Percentiles rank a stretch among this genome's conserved stretches.
These are phyloP conservation scores for Didymella glomerata DNA, from an alignment of 2,329 filamentous ascomycete species.

Conservation along the genomic window DNA sequence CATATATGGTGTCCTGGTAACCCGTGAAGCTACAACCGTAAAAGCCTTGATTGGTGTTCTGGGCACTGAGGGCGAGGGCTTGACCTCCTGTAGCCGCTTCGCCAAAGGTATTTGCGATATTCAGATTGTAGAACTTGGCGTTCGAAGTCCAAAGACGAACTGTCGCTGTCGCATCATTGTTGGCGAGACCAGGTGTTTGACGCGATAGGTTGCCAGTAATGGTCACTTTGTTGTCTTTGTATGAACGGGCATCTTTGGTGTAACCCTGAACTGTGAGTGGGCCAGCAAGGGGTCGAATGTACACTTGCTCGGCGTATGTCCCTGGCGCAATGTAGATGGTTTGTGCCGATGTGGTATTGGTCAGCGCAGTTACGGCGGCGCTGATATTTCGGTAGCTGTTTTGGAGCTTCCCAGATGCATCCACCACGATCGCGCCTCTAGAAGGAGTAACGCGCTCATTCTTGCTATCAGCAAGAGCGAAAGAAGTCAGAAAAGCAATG, in stretches of 20 bases:
- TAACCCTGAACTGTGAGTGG: conserved; percentile 65
- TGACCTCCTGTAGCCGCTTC: conserved; percentile 36
- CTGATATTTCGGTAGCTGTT: conserved; percentile 30
- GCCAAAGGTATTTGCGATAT: conserved; percentile 57
- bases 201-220: conserved; percentile 54
- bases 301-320: conserved; percentile 66
- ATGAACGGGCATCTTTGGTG: conserved; percentile 60
- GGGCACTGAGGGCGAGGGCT: conserved; percentile 61
- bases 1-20: conserved; percentile 61
- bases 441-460: conserved; percentile 23
- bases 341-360: conserved; percentile 23
- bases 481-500: not conserved
- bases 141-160: conserved; percentile 56
- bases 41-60: conserved; percentile 60
- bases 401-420: conserved; percentile 24
- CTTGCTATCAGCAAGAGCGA: conserved; percentile 17
- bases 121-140: conserved; percentile 67
- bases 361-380: conserved; percentile 25
- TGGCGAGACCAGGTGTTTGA: conserved; percentile 30
- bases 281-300: conserved; percentile 56
- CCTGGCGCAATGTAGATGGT: conserved; percentile 67
- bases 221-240: conserved; percentile 65
- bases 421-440: conserved; percentile 30
- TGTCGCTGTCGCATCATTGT: conserved; percentile 62
- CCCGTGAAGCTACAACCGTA: conserved; percentile 63